A percentile compares a stretch with the other conserved stretches of the same genome.
Conservation (phyloP, 768 basidiomycete genomes). For the Exidia glandulosa region DNA sequence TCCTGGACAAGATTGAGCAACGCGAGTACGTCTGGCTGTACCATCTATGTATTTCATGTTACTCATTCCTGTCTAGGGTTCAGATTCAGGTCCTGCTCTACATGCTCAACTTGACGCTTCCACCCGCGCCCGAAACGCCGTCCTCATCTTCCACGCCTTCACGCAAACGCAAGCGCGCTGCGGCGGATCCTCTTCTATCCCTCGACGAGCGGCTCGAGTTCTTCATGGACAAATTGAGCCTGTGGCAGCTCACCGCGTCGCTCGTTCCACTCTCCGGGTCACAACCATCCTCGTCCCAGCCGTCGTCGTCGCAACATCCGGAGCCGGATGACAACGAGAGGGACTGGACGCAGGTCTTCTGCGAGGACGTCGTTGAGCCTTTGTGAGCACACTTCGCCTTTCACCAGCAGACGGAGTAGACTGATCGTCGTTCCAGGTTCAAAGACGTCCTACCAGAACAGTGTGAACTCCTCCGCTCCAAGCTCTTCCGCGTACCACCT, state of each 20-base stretch:
- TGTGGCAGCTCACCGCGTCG: slow-evolving; percentile 52
- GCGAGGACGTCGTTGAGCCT: slow-evolving; percentile 52
- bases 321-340: too few species aligned
- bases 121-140: slow-evolving; percentile 11
- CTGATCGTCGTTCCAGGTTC: too few species aligned
- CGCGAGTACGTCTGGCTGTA: not conserved
- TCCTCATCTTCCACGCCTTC: slow-evolving; percentile 1
- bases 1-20: not conserved
- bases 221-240: slow-evolving; percentile 70
- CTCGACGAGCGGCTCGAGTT: slow-evolving; percentile 49
- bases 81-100: slow-evolving; percentile 69
- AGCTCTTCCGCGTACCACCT: not conserved
- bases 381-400: too few species aligned
- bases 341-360: slow-evolving; percentile 72
- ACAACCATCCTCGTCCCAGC: not conserved
- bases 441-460: not conserved
- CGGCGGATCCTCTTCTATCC: slow-evolving; percentile 12
- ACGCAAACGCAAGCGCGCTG: slow-evolving; percentile 14
- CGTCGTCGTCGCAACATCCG: too few species aligned
- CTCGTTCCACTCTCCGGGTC: slow-evolving; percentile 20
- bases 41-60: not conserved
- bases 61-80: slow-evolving; percentile 31
- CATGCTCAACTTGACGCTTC: slow-evolving; percentile 51
- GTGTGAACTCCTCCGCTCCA: not conserved
- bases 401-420: too few species aligned